A percentile compares a stretch with the other conserved stretches of the same genome.
Conservation (phyloP, 345 rosid species). For the Hypericum androsaemum region DNA sequence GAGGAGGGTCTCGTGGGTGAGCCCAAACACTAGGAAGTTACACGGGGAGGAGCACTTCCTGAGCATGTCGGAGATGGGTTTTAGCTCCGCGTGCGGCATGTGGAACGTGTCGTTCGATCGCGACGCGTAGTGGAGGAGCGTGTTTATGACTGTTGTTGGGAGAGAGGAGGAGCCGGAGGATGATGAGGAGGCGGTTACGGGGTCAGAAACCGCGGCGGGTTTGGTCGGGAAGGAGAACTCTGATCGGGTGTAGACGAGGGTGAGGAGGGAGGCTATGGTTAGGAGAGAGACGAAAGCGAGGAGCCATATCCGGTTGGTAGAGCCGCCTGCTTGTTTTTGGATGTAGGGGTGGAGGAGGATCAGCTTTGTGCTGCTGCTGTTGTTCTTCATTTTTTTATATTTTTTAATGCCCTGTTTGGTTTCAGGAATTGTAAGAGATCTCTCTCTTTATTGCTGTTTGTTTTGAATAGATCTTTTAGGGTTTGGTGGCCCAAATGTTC, state of each 20-base stretch:
- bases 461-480: too few species aligned
- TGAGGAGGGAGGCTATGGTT: too few species aligned
- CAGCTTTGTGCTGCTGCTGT: constrained; percentile 64
- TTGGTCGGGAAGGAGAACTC: constrained; percentile 32
- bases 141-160: constrained; percentile 52
- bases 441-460: too few species aligned
- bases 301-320: constrained; percentile 67
- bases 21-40: constrained; percentile 78
- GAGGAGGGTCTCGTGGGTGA: constrained; percentile 86
- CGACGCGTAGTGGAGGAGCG: constrained; percentile 79
- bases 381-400: constrained; percentile 44
- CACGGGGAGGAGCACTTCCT: constrained; percentile 79
- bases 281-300: constrained; percentile 72
- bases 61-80: constrained; percentile 68
- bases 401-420: background rate
- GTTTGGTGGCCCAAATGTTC: too few species aligned
- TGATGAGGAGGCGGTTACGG: constrained; percentile 11
- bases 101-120: constrained; percentile 71
- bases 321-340: constrained; percentile 66
- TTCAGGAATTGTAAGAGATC: background rate
- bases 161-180: constrained; percentile 22
- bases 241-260: constrained; percentile 70
- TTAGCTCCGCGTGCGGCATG: constrained; percentile 64
- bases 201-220: constrained; percentile 15
- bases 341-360: constrained; percentile 88